A percentile compares a stretch with the other conserved stretches of the same genome.
Evolutionary conservation across 2,329 filamentous ascomycete genomes (phyloP).

Genomic region (Cladosporium sp.): DNA sequence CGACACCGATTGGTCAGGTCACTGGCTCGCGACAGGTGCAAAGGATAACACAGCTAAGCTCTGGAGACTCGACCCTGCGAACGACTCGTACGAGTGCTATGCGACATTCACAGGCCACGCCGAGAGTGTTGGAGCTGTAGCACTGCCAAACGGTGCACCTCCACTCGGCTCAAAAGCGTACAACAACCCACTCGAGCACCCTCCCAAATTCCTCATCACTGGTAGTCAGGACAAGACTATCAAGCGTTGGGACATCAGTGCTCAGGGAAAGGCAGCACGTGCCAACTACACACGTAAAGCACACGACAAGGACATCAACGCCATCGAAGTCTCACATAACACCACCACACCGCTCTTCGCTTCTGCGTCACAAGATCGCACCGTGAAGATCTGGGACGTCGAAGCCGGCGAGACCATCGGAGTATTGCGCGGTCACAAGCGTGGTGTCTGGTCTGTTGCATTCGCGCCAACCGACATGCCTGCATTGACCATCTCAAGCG

Average conservation of each 20-base stretch:
- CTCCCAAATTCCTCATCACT: conserved; percentile 82
- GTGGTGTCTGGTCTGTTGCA: conserved; percentile 93
- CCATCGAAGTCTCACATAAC: conserved; percentile 71
- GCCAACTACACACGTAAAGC: conserved; percentile 89
- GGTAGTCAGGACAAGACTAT: conserved; percentile 95
- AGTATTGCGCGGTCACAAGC: conserved; percentile 86
- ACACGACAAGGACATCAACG: conserved; percentile 98
- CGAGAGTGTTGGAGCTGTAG: conserved; percentile 88
- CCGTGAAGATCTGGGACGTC: conserved; percentile 93
- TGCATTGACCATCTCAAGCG: conserved; percentile 69
- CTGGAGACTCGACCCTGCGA: conserved; percentile 80
- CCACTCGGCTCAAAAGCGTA: conserved; percentile 69
- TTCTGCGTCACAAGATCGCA: conserved; percentile 93
- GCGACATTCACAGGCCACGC: conserved; percentile 87
- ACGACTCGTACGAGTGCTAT: conserved; percentile 75
- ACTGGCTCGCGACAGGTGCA: conserved; percentile 93
- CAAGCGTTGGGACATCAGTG: conserved; percentile 82
- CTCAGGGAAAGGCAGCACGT: conserved; percentile 54
- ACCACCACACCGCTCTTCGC: conserved; percentile 78
- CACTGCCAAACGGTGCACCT: conserved; percentile 72
- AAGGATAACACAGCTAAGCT: conserved; percentile 95
- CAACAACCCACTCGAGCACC: conserved; percentile 72
- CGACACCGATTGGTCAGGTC: conserved; percentile 93
- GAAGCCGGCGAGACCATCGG: conserved; percentile 89
- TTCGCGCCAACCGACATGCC: conserved; percentile 83